These are phyloP conservation scores for Nasturtium officinale DNA, from an alignment of 345 rosid genomes.

Conservation along the genomic window DNA sequence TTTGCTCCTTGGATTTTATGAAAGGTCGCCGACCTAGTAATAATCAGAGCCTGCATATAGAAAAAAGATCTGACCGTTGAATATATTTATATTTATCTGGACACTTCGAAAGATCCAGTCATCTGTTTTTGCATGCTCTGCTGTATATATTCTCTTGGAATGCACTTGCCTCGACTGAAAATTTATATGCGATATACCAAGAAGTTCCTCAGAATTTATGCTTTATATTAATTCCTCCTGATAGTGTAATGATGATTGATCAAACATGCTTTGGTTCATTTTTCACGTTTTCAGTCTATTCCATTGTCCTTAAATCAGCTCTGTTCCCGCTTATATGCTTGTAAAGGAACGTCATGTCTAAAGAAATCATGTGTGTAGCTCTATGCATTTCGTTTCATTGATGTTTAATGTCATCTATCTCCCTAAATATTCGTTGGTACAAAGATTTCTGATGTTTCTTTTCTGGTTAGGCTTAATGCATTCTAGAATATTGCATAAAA, in stretches of 20 bases:
- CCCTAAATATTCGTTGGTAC: neutral
- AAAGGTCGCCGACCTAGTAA: constrained; percentile 6
- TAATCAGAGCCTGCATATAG: constrained; percentile 17
- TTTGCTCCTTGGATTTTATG: constrained; percentile 13
- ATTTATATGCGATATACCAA: neutral
- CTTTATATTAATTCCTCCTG: neutral
- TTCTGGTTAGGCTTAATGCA: neutral
- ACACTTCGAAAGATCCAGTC: neutral
- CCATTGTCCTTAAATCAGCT: neutral
- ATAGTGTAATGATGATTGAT: neutral
- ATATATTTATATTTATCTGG: neutral
- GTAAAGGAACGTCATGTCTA: neutral
- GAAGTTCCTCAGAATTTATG: neutral
- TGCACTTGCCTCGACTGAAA: neutral
- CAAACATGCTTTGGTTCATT: neutral
- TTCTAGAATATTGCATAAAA: neutral
- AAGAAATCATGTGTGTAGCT: neutral
- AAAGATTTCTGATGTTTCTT: constrained; percentile 2
- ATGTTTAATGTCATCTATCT: neutral
- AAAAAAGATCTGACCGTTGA: neutral
- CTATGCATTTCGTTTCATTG: neutral
- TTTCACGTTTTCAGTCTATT: neutral
- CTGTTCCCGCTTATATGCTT: neutral
- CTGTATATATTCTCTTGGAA: neutral
- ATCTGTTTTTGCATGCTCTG: neutral